Evolutionary conservation across 208 protist species (phyloP).

Genomic region (Acanthamoeba lenticulata): DNA sequence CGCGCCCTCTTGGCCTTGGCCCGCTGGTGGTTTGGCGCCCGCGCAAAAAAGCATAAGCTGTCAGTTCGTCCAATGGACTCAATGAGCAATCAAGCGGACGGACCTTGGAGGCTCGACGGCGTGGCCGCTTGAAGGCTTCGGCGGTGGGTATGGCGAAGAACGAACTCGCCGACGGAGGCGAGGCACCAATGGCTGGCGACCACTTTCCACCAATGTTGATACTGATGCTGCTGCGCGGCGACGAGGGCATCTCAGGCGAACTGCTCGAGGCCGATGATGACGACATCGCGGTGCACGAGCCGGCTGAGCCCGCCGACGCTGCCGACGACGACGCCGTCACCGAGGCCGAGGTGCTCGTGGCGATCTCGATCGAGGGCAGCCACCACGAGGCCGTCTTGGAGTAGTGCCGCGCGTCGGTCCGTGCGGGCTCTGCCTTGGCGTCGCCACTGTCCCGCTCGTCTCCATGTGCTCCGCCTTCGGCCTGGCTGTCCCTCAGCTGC

Average conservation of each 20-base stretch:
- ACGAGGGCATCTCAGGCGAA: background rate
- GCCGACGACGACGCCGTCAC: too few relatives aligned
- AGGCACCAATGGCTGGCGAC: background rate
- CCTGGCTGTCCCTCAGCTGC: background rate
- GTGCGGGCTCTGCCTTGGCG: background rate
- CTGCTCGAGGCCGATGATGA: background rate
- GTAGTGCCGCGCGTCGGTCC: conserved; percentile 14
- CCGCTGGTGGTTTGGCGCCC: background rate
- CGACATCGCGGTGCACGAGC: too few relatives aligned
- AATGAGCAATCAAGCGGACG: background rate
- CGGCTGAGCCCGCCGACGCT: too few relatives aligned
- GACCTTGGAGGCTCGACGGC: too few relatives aligned
- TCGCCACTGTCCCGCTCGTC: too few relatives aligned
- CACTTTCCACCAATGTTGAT: background rate
- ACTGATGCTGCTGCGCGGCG: background rate
- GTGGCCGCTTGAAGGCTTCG: too few relatives aligned
- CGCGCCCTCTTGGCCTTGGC: too few relatives aligned
- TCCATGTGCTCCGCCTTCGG: too few relatives aligned
- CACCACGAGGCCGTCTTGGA: conserved; percentile 43
- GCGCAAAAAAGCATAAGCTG: too few relatives aligned
- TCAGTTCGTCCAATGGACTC: rapidly evolving
- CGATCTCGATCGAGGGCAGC: conserved; percentile 29
- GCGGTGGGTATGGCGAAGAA: too few relatives aligned
- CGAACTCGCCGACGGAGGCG: background rate
- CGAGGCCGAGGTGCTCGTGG: too few relatives aligned